Conservation (phyloP, 140 eudicot genomes). For the Erigeron philadelphicus region DNA sequence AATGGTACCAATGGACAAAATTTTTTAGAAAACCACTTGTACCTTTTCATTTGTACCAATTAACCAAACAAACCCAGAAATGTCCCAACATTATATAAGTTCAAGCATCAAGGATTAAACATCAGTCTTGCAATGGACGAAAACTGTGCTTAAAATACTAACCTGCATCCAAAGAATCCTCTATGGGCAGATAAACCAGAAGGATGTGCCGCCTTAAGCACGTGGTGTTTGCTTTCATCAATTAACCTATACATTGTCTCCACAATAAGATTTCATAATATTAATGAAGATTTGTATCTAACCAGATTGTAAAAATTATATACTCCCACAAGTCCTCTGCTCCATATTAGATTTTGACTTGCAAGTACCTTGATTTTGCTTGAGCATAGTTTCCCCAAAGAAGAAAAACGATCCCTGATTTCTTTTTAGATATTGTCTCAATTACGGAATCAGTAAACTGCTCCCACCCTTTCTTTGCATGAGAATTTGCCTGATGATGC, state of each 20-base stretch:
- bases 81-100: not conserved
- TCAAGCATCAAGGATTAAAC: not conserved
- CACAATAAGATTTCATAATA: constrained; percentile 6
- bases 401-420: constrained; percentile 77
- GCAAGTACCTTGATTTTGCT: constrained; percentile 64
- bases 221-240: constrained; percentile 73
- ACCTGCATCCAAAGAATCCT: constrained; percentile 98
- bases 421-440: constrained; percentile 69
- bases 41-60: too few species aligned
- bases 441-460: constrained; percentile 89
- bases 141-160: constrained; percentile 8
- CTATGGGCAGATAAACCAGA: constrained; percentile 94
- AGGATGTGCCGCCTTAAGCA: constrained; percentile 95
- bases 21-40: too few species aligned
- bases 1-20: too few species aligned
- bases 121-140: not conserved
- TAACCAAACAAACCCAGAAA: too few species aligned
- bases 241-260: constrained; percentile 56
- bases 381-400: constrained; percentile 99
- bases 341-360: not conserved
- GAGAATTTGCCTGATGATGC: constrained; percentile 89
- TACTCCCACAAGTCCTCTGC: not conserved
- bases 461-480: constrained; percentile 97
- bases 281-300: not conserved
- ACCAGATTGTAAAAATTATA: not conserved